These are phyloP conservation scores for Phialophora expanda DNA, from an alignment of 2,329 filamentous ascomycete genomes.

Conservation along the genomic window DNA sequence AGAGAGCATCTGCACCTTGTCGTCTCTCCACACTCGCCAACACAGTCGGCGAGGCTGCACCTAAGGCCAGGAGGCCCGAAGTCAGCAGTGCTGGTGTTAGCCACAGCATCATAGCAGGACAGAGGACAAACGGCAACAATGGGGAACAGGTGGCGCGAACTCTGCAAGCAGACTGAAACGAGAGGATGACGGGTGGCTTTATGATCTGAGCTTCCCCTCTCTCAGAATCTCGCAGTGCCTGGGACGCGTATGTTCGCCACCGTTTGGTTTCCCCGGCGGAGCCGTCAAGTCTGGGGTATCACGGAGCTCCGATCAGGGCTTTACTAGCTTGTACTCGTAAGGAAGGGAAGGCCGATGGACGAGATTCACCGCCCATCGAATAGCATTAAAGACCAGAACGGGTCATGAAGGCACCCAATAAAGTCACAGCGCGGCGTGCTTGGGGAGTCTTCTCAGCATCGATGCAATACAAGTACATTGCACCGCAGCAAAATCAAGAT, in stretches of 20 bases:
- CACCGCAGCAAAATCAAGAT: background rate
- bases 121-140: background rate
- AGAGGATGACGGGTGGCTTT: background rate
- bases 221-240: background rate
- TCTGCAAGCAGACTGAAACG: background rate
- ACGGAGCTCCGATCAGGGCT: slow-evolving; percentile 8
- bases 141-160: background rate
- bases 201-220: slow-evolving; percentile 8
- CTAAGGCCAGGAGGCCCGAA: slow-evolving; percentile 11
- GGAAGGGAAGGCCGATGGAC: background rate
- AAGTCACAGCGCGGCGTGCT: slow-evolving; percentile 1
- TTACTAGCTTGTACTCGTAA: background rate
- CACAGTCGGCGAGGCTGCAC: slow-evolving; percentile 10
- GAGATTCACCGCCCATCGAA: background rate
- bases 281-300: slow-evolving; percentile 7
- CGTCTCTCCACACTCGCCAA: slow-evolving; percentile 17
- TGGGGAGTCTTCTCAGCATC: background rate
- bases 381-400: background rate
- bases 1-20: slow-evolving; percentile 32
- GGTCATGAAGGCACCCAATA: background rate
- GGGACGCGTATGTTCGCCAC: background rate
- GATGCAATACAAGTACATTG: background rate
- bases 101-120: slow-evolving; percentile 16
- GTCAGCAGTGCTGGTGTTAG: slow-evolving; percentile 1
- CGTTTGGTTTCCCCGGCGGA: background rate